Evolutionary conservation across 371 early-diverging fungal species (phyloP).

Genomic region (Rhizopus arrhizus): DNA sequence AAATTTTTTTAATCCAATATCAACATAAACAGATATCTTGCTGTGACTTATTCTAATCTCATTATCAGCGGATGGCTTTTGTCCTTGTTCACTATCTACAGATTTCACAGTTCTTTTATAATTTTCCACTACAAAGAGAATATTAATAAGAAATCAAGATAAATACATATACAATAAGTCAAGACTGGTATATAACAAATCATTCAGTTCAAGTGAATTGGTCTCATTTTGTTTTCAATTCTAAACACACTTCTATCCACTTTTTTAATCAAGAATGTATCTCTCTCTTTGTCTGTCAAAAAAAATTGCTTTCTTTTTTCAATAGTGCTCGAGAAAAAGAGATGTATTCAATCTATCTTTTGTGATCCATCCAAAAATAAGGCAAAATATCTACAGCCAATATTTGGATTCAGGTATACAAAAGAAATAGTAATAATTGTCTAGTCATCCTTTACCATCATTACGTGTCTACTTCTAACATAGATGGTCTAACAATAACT

Average conservation of each 20-base stretch:
- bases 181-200: neutral
- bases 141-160: conserved; percentile 1
- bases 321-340: neutral
- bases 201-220: neutral
- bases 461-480: conserved; percentile 20
- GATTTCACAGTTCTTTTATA: conserved; percentile 38
- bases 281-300: conserved; percentile 7
- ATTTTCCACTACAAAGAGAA: conserved; percentile 39
- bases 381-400: conserved; percentile 8
- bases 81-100: conserved; percentile 11
- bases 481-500: conserved; percentile 46
- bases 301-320: conserved; percentile 9
- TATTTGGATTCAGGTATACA: conserved; percentile 33
- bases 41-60: conserved; percentile 44
- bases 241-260: too few species aligned
- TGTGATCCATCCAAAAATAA: conserved; percentile 28
- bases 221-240: too few species aligned
- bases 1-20: conserved; percentile 34
- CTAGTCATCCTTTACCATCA: conserved; percentile 52
- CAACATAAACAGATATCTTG: conserved; percentile 43
- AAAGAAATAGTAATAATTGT: conserved; percentile 29
- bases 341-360: conserved; percentile 18
- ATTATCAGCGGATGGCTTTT: conserved; percentile 42
- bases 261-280: neutral
- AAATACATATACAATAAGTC: neutral